Evolutionary conservation across 2,329 filamentous ascomycete genomes (phyloP), one percentile per base, ranked within the genome.

Genomic region (Colletotrichum sidae): DNA sequence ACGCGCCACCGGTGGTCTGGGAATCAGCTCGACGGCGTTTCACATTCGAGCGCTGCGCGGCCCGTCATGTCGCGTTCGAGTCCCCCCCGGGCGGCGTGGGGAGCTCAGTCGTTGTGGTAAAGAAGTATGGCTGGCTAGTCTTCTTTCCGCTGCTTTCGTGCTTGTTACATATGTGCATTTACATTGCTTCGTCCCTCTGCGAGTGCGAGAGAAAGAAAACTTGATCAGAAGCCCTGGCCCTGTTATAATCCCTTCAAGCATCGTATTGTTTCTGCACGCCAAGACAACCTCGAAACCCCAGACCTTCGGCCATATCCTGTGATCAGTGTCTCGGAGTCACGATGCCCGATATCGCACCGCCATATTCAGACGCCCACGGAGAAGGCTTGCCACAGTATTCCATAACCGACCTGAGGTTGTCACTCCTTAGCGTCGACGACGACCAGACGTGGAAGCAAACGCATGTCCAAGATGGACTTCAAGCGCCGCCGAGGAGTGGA

Each of bases 401-500:
- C 37, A 64, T 59, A 49, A 67, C 60, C 15, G 60, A 67, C 15
- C 35, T 67, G 8, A 67, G 64, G 38, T 49, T 55, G 9, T 65
- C 64, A 42, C 53, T 67, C 8, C 59, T 67, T 2, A 46, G 49
- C 42, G 54, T 59, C 11, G 64, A 67, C 25, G 62, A 58, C 45
- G n/a, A 17, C 33, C 17, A 49, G 42, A 34, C 37, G 11, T 67
- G 64, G 64, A 55, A 51, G 47, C 39, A 50, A 17, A 45, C 60
- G 51, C 54, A 59, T 8, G 37, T 67, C 44, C 60, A 67, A 10
- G 42, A 50, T 4, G 54, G 60, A 3, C 39, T 12, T 41, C 39
- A 34, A 13, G 42, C 52, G 15, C 42, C 46, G 50, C 12, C 25
- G 13, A 15, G 11, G 13, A 45, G 38, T 4, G 33, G 46, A 11